Evolutionary conservation across 2,329 filamentous ascomycete species (phyloP).

Genomic region (Epichloe uncinata): DNA sequence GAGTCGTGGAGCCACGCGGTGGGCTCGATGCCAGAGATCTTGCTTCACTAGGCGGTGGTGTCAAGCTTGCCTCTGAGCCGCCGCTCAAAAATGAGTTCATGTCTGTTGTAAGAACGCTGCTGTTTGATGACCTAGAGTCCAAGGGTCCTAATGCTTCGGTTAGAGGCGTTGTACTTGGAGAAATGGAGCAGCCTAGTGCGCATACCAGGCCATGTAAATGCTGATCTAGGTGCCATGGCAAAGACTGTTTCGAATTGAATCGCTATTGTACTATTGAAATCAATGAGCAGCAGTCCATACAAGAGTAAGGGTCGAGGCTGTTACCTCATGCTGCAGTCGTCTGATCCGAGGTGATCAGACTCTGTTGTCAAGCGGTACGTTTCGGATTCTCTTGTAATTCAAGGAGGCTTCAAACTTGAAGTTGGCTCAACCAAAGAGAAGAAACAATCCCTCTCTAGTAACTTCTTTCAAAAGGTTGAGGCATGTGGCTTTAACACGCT

Average conservation of each 20-base stretch:
- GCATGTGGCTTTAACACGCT: not conserved
- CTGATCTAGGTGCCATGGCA: conserved; percentile 36
- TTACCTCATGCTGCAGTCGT: conserved; percentile 24
- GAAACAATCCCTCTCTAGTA: not conserved
- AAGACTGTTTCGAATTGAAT: conserved; percentile 38
- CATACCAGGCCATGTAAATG: conserved; percentile 37
- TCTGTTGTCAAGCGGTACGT: not conserved
- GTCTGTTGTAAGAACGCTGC: conserved; percentile 30
- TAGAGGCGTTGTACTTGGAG: not conserved
- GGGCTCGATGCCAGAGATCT: conserved; percentile 46
- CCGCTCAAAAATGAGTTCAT: conserved; percentile 29
- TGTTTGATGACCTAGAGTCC: conserved; percentile 19
- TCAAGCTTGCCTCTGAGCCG: conserved; percentile 36
- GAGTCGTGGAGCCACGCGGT: conserved; percentile 37
- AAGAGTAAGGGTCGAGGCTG: not conserved
- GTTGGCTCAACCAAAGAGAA: too few species aligned
- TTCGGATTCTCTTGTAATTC: not conserved
- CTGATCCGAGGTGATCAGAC: not conserved
- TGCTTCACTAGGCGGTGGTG: conserved; percentile 31
- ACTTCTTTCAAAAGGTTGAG: not conserved
- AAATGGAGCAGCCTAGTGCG: conserved; percentile 3
- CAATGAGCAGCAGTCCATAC: not conserved
- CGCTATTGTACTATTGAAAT: conserved; percentile 29
- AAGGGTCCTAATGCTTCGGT: conserved; percentile 15
- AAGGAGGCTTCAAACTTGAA: not conserved